Evolutionary conservation across 2,329 filamentous ascomycete species (phyloP), one percentile per base, ranked within the genome.

Genomic region (Dothideomycetidae sp.): DNA sequence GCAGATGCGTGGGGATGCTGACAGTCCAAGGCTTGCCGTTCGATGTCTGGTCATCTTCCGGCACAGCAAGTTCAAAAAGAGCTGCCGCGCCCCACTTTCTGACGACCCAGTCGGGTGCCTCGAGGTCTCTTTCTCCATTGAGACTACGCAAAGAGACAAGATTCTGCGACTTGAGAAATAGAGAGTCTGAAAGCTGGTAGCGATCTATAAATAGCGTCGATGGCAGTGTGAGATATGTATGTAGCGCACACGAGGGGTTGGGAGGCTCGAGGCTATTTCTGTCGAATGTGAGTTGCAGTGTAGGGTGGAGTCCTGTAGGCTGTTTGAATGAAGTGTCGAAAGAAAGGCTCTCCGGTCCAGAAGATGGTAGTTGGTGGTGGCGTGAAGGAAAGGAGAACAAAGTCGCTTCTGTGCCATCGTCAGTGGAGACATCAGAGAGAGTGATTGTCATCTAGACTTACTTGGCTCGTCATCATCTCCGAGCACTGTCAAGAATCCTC

Each of bases 311-410:
- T 5, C 88, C 86, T 0, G 76, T 78, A 1, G 85, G 85, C 2
- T 63, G 45, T n/a, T 72, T 54, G 51, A 93, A 85, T 1, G 59
- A 58, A 13, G 75, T 67, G 56, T 83, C 92, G 36, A 60, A 68
- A 10, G 62, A 56, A 39, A 45, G 36, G 10, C 33, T 41, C 0
- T 64, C 55, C 13, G 52, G 48, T 2, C 57, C 50, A 35, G 50
- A 45, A 16, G 42, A 21, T 2, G 60, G 56, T 10, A 71, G 59
- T 10, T 70, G 63, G 47, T 80, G 73, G 56, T 94, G 86, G 0
- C 85, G 75, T 2, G 83, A 75, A 2, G 82, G 77, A 46, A 93
- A 90, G 30, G 81, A 75, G 62, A 96, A 94, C 31, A 88, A 64
- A 1, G 82, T 81, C 2, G 81, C 70, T 28, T 79, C 80, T 71